Evolutionary conservation across 495 filamentous ascomycete species (phyloP).

Genomic region (Pyrenopolyporus hunteri): DNA sequence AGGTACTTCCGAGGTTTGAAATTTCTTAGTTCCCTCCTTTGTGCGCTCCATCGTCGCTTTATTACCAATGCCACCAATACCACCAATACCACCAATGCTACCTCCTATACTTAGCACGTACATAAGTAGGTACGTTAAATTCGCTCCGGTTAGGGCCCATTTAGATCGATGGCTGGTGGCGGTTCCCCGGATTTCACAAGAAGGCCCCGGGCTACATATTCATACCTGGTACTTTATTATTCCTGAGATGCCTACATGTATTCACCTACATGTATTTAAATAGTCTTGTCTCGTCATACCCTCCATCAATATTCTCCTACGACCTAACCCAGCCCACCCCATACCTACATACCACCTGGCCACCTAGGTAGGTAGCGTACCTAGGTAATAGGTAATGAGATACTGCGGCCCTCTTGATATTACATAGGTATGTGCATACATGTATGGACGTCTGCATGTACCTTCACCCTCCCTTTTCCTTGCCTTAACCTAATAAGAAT

Average conservation of each 20-base stretch:
- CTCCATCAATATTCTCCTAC: slow-evolving; percentile 17
- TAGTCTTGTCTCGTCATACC: slow-evolving; percentile 34
- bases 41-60: not conserved
- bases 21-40: not conserved
- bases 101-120: not conserved
- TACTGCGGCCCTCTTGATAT: slow-evolving; percentile 4
- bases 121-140: not conserved
- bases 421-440: slow-evolving; percentile 14
- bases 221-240: not conserved
- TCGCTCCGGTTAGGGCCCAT: slow-evolving; percentile 22
- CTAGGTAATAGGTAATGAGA: not conserved
- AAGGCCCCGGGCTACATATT: slow-evolving; percentile 4
- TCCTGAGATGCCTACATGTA: not conserved
- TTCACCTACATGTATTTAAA: not conserved
- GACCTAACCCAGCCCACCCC: too few relatives aligned
- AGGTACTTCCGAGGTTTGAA: not conserved
- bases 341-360: too few relatives aligned
- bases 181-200: slow-evolving; percentile 40
- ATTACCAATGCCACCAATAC: too few relatives aligned
- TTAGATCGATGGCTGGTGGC: slow-evolving; percentile 21
- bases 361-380: too few relatives aligned
- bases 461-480: slow-evolving; percentile 10
- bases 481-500: slow-evolving; percentile 12
- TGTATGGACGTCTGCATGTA: slow-evolving; percentile 2
- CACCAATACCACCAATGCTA: too few relatives aligned